Evolutionary conservation across 805 yeast genomes (phyloP).

Genomic region (Myxozyma melibiosi): DNA sequence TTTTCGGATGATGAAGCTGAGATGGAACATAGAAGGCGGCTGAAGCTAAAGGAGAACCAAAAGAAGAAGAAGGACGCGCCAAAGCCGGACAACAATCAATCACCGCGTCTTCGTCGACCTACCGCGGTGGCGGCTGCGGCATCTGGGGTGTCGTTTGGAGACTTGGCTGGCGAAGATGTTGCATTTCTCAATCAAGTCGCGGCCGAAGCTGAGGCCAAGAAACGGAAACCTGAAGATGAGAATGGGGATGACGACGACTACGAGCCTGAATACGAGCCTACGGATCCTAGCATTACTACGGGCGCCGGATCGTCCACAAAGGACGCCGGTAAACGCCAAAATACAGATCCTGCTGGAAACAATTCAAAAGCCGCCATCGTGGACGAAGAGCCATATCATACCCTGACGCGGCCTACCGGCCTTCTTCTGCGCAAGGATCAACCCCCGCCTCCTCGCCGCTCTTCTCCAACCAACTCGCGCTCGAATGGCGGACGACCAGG

Average conservation of each 20-base stretch:
- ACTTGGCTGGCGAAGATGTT: constrained; percentile 27
- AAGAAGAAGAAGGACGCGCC: constrained; percentile 38
- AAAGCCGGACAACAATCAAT: not conserved
- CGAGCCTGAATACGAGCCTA: constrained; percentile 5
- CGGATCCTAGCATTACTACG: not conserved
- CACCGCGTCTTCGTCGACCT: not conserved
- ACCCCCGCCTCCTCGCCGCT: not conserved
- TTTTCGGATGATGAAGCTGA: constrained; percentile 86
- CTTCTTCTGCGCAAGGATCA: not conserved
- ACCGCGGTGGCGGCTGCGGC: not conserved
- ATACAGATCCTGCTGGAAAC: not conserved
- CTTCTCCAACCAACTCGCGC: not conserved
- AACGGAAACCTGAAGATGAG: constrained; percentile 2
- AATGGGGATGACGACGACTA: not conserved
- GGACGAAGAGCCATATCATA: constrained; percentile 32
- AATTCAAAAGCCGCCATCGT: not conserved
- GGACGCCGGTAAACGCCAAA: not conserved
- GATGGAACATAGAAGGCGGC: constrained; percentile 63
- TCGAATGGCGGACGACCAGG: not conserved
- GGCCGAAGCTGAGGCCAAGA: not conserved
- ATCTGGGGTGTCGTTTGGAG: constrained; percentile 21
- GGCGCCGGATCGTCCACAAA: not conserved
- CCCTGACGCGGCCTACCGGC: constrained; percentile 24
- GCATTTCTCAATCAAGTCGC: constrained; percentile 15
- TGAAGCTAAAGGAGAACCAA: constrained; percentile 61